Evolutionary conservation across 148 eudicot species (phyloP).

Genomic region (Vaccinium corymbosum): DNA sequence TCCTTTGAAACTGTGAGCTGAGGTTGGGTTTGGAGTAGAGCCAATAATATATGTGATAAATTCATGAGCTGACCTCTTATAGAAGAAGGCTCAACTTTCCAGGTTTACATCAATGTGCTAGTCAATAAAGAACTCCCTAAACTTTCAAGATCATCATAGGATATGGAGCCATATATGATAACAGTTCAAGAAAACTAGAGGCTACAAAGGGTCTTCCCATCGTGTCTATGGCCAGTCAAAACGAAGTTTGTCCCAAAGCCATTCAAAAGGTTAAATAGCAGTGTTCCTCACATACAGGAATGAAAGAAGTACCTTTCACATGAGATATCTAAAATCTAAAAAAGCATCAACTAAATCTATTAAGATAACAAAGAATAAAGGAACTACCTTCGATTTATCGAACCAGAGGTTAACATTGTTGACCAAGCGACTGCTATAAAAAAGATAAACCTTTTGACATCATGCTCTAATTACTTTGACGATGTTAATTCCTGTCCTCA

Average conservation of each 20-base stretch:
- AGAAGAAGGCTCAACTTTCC: neutral
- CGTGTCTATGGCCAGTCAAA: neutral
- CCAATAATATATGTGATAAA: neutral
- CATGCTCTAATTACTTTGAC: neutral
- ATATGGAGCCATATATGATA: neutral
- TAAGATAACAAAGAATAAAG: neutral
- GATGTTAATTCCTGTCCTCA: neutral
- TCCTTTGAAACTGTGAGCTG: neutral
- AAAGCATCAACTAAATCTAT: neutral
- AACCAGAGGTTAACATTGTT: neutral
- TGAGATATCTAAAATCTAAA: neutral
- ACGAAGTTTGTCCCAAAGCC: neutral
- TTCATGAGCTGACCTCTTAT: neutral
- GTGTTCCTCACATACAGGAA: neutral
- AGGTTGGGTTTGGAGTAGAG: neutral
- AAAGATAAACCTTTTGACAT: neutral
- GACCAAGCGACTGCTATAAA: neutral
- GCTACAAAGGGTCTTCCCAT: neutral
- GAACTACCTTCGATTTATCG: neutral
- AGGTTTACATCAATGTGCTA: neutral
- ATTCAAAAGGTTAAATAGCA: neutral
- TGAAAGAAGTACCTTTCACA: neutral
- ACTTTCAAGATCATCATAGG: neutral
- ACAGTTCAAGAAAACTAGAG: neutral
- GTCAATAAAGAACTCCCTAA: neutral